Conservation (phyloP, 2,329 filamentous ascomycete genomes). For the Talaromyces rugulosus region DNA sequence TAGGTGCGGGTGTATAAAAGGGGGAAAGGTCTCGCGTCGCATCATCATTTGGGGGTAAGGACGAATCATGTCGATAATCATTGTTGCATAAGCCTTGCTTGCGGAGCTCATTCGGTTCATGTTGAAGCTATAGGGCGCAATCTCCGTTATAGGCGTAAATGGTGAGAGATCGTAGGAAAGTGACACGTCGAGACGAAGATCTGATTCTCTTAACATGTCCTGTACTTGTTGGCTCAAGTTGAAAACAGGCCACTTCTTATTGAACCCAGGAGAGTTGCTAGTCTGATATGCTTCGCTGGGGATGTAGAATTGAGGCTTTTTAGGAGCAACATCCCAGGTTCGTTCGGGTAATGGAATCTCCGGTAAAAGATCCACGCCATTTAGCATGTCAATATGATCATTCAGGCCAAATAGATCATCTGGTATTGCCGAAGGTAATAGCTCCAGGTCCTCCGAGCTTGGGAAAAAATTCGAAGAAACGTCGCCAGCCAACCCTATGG, state of each 20-base stretch:
- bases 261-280: not conserved
- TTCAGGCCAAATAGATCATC: not conserved
- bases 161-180: not conserved
- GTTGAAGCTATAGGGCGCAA: slow-evolving; percentile 1
- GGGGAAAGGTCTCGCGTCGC: slow-evolving; percentile 11
- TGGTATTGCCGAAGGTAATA: not conserved
- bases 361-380: not conserved
- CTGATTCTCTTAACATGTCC: not conserved
- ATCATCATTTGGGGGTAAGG: slow-evolving; percentile 13
- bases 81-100: slow-evolving; percentile 5
- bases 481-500: not conserved
- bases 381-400: not conserved
- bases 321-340: not conserved
- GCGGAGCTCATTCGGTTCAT: not conserved
- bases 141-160: not conserved
- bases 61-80: slow-evolving; percentile 12
- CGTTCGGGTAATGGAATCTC: not conserved
- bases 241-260: not conserved
- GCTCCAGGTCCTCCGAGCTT: not conserved
- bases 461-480: not conserved
- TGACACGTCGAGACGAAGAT: not conserved
- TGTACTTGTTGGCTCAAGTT: not conserved
- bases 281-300: not conserved
- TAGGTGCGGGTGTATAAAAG: slow-evolving; percentile 10
- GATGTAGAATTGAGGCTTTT: not conserved